Conservation (phyloP, 2,329 filamentous ascomycete genomes). For the Colletotrichum karsti region DNA sequence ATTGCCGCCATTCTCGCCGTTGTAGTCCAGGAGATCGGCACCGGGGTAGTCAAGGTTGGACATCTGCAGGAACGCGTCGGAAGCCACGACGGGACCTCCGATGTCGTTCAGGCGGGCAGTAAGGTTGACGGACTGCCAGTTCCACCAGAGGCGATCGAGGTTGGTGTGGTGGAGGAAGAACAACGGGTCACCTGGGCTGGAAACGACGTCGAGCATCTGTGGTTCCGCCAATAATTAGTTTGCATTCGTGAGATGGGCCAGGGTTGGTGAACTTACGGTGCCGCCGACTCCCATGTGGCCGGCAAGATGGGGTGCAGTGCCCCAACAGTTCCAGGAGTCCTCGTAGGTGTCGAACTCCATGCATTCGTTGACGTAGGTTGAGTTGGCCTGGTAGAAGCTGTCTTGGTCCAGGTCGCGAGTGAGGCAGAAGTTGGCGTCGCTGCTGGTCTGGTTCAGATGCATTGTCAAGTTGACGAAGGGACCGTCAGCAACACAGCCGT, state of each 20-base stretch:
- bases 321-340: slow-evolving; percentile 3
- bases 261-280: slow-evolving; percentile 11
- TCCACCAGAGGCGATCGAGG: slow-evolving; percentile 21
- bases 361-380: slow-evolving; percentile 15
- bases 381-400: slow-evolving; percentile 7
- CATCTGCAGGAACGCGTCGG: background rate
- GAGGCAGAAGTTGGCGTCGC: background rate
- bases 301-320: slow-evolving; percentile 10
- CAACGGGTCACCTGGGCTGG: slow-evolving; percentile 17
- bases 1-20: background rate
- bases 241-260: no score
- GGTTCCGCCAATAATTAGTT: background rate
- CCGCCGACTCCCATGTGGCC: slow-evolving; percentile 22
- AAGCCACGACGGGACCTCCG: background rate
- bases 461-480: slow-evolving; percentile 20
- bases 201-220: slow-evolving; percentile 18
- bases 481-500: slow-evolving; percentile 16
- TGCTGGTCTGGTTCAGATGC: slow-evolving; percentile 12
- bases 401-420: slow-evolving; percentile 4
- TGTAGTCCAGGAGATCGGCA: background rate
- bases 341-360: slow-evolving; percentile 7
- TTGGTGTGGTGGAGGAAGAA: slow-evolving; percentile 26
- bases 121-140: slow-evolving; percentile 26
- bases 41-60: background rate
- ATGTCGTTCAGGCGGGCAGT: slow-evolving; percentile 9